phyloP scores from a whole-genome alignment of 306 rosid species.

The Malus orientalis region DNA sequence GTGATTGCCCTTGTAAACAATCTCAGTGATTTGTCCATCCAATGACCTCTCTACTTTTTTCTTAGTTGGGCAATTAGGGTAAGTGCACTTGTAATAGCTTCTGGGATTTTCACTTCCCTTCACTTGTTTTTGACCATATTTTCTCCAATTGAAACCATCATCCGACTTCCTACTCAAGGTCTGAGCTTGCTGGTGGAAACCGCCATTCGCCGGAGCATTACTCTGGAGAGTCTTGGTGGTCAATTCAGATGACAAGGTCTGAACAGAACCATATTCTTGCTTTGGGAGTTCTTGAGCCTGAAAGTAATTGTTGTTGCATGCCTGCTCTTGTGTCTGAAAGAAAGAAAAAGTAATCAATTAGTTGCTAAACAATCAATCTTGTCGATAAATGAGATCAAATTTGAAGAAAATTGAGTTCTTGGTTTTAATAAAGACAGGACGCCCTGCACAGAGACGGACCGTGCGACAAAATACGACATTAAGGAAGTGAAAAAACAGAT shows the following conservation, averaged over 20 bases:
- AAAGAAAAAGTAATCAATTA: background rate
- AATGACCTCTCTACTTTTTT: slow-evolving; percentile 83
- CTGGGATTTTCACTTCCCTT: slow-evolving; percentile 98
- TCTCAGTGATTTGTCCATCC: slow-evolving; percentile 90
- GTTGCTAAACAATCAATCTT: background rate
- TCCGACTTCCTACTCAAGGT: slow-evolving; percentile 60
- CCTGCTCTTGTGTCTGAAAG: slow-evolving; percentile 19
- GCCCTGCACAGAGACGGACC: background rate
- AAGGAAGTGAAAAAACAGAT: background rate
- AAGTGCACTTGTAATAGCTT: slow-evolving; percentile 93
- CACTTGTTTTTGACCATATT: slow-evolving; percentile 95
- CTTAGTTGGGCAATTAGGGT: slow-evolving; percentile 86
- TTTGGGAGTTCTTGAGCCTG: slow-evolving; percentile 26
- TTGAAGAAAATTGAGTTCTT: background rate
- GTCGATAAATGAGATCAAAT: background rate
- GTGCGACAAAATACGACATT: no score
- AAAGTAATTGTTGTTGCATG: background rate
- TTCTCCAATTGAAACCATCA: slow-evolving; percentile 96
- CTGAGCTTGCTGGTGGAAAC: slow-evolving; percentile 41
- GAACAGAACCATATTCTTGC: slow-evolving; percentile 42
- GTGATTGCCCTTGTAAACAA: slow-evolving; percentile 88
- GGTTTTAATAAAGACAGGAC: background rate
- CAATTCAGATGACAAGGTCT: slow-evolving; percentile 41
- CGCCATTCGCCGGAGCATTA: slow-evolving; percentile 23
- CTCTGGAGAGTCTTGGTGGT: slow-evolving; percentile 23